Base-by-base conservation (phyloP, 805 yeast species). In the Helenozyma rhizophorensis region DNA sequence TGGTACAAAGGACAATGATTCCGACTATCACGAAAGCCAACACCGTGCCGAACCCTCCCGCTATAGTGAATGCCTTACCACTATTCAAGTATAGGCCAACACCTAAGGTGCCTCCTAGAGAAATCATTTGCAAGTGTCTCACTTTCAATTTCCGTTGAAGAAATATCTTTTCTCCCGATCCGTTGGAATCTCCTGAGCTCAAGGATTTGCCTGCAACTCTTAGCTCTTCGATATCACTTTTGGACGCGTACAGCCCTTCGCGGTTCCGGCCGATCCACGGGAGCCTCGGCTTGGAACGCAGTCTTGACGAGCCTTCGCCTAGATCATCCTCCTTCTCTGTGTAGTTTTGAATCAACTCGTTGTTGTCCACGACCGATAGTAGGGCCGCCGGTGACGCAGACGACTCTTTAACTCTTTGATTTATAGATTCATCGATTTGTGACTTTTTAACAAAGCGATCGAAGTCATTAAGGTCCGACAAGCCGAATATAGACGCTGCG, bases 11-110 rank as follows among this genome's bases (percentile, higher is more conserved):
- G 2, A 83, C 88, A 9, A 83, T 64, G 2, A 75, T 49, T 0
- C 89, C 93, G 17, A 84, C 70, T 8, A 83, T 58, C 0, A 70
- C 34, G 50, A 78, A 83, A 2, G 90, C 89, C 10, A 83, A 45
- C 4, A 83, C 56, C 7, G 86, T 75, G 0, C 94, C 94, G 32
- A 83, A 60, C 1, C 90, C 90, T 2, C 94, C 94, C 2, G 84
- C 82, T 12, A 78, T 77, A 13, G 78, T 68, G 32, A 83, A 70
- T 1, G 87, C 83, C 47, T 82, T 80, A 3, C 93, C 89, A 6
- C 83, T 74, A 26, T 80, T 76, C 15, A 83, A 58, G 36, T 80
- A 70, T 13, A 83, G 56, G 0, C 94, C 93, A 11, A 83, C 90
- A 1, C 93, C 93, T 4, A 83, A 54, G 0, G 89, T 81, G 2